Evolutionary conservation across 169 alveolate genomes (phyloP).

Genomic region (Babesia divergens): DNA sequence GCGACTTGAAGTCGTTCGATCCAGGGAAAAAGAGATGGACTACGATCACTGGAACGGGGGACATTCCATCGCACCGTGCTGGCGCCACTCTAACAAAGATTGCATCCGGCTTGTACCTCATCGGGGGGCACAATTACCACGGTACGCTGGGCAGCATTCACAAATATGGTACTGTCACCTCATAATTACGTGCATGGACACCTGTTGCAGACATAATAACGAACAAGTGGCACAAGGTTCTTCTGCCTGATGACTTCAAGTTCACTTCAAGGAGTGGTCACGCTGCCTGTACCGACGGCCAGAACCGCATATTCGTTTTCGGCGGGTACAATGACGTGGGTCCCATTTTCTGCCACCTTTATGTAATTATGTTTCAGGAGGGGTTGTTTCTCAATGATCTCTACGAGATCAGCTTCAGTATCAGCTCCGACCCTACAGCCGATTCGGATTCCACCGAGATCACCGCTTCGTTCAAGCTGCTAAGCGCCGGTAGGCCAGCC

Average conservation of each 20-base stretch:
- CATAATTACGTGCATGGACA: not conserved
- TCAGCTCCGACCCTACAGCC: conserved; percentile 8
- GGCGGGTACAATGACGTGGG: conserved; percentile 65
- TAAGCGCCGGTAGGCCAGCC: conserved; percentile 19
- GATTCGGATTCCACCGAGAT: conserved; percentile 18
- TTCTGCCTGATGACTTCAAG: conserved; percentile 1
- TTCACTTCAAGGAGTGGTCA: conserved; percentile 57
- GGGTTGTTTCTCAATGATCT: conserved; percentile 54
- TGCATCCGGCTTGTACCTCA: conserved; percentile 41
- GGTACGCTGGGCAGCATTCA: conserved; percentile 48
- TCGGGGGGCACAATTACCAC: conserved; percentile 56
- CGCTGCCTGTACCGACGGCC: conserved; percentile 60
- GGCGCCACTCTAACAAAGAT: conserved; percentile 58
- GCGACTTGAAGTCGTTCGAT: conserved; percentile 14
- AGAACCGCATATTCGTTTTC: conserved; percentile 60
- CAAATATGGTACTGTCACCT: conserved; percentile 24
- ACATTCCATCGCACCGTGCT: conserved; percentile 33
- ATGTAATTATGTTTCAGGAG: conserved; percentile 5
- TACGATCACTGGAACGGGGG: conserved; percentile 16
- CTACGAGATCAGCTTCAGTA: conserved; percentile 31
- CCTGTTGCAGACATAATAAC: conserved; percentile 28
- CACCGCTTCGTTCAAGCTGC: conserved; percentile 35
- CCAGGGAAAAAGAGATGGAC: conserved; percentile 17
- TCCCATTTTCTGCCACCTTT: not conserved
- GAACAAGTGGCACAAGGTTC: conserved; percentile 47